Base-by-base conservation (phyloP, 1,139 yeast species). In the Taphrina deformans region DNA sequence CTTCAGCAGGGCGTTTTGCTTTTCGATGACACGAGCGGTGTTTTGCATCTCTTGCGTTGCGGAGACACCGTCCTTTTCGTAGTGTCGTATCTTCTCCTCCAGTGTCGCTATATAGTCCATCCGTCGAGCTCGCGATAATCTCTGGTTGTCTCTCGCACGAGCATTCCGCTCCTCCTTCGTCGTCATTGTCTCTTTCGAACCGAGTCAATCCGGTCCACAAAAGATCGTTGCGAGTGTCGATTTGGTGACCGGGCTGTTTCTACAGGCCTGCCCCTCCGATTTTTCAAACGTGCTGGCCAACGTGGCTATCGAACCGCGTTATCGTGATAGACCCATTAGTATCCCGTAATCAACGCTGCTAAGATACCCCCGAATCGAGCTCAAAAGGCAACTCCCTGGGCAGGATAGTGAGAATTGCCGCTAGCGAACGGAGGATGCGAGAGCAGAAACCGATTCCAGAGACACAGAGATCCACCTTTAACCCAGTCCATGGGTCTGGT, bases 21-120 rank as follows among this genome's bases (percentile, higher is more conserved):
- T 26, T 45, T 59, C 99, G 69, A 91, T 82, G 45, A 98, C 91
- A 97, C 98, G 93, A 69, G 95, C 80, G 70, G 93, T 77, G 70
- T 82, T 83, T 73, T 93, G 99, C 59, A 89, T 97, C 70, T 83
- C 86, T 48, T 91, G 70, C 1, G 78, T 74, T 52, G 79, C 72
- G 29, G 67, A 67, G 27, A 72, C 73, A 44, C 66, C 66, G 26
- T 60, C 67, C 67, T 77, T 77, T 69, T 82, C 83, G 73, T 87
- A 79, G 63, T 78, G 74, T 33, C 63, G 63, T 18, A 59, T 44
- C 55, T 59, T 51, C 14, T 48, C 50, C 29, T 59, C 63, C 29
- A 59, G 56, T 10, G 55, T 40, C 45, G 63, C 63, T 2, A 59
- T 48, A 35, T 52, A 52, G 12, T 59, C 63, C 41, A 38, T 31